Percentiles rank a stretch among this genome's conserved stretches.
Conservation (phyloP, 805 yeast species). For the Candida manassasensis region DNA sequence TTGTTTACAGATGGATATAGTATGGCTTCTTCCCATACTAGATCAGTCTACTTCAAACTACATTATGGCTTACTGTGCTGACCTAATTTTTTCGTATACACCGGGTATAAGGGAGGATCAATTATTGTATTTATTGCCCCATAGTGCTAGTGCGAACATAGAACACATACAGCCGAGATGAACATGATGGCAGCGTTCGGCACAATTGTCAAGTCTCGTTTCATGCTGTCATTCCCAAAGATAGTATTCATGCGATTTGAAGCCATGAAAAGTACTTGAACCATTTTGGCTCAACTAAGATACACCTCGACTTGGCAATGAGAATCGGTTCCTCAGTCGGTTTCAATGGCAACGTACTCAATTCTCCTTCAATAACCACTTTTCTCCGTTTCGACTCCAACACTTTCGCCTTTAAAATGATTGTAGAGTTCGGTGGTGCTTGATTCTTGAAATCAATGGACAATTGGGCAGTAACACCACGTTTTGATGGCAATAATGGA, state of each 20-base stretch:
- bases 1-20: too few species aligned
- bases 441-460: conserved; percentile 61
- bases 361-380: conserved; percentile 67
- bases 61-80: too few species aligned
- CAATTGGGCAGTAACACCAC: conserved; percentile 87
- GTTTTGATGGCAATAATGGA: conserved; percentile 66
- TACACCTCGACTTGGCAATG: conserved; percentile 62
- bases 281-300: conserved; percentile 86
- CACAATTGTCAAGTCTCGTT: too few species aligned
- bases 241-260: conserved; percentile 12
- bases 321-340: conserved; percentile 24
- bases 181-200: too few species aligned
- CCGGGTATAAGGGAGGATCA: too few species aligned
- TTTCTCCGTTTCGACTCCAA: conserved; percentile 70
- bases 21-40: too few species aligned
- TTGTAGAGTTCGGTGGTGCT: conserved; percentile 56
- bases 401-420: conserved; percentile 66
- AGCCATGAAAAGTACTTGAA: conserved; percentile 61
- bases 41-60: too few species aligned
- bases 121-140: too few species aligned
- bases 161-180: too few species aligned
- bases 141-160: too few species aligned
- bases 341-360: conserved; percentile 45
- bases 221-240: too few species aligned
- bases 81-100: too few species aligned